Evolutionary conservation across 2,329 filamentous ascomycete genomes (phyloP), one percentile per base, ranked within the genome.

Genomic region (Lecanosticta acicola): DNA sequence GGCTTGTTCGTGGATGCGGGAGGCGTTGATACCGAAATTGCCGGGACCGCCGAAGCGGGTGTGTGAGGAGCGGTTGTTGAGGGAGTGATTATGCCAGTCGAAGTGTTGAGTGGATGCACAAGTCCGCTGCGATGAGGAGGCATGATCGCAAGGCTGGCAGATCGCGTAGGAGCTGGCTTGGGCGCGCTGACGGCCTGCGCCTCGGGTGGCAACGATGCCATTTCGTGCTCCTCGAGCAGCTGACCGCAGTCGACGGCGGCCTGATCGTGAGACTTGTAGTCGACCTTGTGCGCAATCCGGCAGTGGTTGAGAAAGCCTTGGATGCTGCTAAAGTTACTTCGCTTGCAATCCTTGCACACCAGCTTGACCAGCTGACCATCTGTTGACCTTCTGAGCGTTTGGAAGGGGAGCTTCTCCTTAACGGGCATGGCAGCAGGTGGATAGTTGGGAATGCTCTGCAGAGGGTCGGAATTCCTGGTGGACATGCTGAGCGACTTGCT

Each of bases 301-400:
- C 91, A 97, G 65, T 98, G 93, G 63, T 98, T 98, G 71, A 98
- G 93, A 69, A 97, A 97, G n/a, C 93, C 93, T 67, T 97, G 93
- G 0, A 90, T 94, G 70, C 90, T 97, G 45, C 85, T 90, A 63
- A 97, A 97, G 66, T 96, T 87, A 65, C 88, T 87, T 53, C 91
- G 79, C 40, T 88, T 78, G 68, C 93, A 97, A 66, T 93, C 85
- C 34, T 71, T 71, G 72, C 93, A 98, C 53, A 94, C 84, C 39
- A 97, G 77, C 68, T 94, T 94, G 54, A 97, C 91, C 54, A 84
- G 82, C 62, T 87, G 77, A 45, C 87, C 87, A 68, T 97, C 90
- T 16, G 76, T 79, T 43, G 85, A 83, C 59, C 89, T 84, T 69
- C 88, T 90, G 64, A 95, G 76, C 55, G 93, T 76, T 66, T 90